Conservation (phyloP, 306 rosid genomes). For the Comarum palustre region DNA sequence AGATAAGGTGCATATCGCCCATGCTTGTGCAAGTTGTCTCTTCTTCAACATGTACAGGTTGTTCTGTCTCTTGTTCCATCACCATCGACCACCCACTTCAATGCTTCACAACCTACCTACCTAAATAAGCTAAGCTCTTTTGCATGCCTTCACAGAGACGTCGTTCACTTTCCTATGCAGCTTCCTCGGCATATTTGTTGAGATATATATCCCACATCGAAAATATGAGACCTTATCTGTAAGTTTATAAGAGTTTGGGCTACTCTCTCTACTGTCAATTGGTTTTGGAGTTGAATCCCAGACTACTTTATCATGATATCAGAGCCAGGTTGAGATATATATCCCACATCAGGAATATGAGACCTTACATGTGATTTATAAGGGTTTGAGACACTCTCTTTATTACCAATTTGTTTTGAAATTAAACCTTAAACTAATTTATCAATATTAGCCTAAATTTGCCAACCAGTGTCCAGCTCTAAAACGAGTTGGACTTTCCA, state of each 20-base stretch:
- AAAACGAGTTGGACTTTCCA: not conserved
- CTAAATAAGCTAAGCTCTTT: not conserved
- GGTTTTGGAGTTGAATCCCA: no score
- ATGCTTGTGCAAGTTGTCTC: not conserved
- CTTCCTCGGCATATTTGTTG: not conserved
- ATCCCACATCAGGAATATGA: no score
- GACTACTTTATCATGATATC: no score
- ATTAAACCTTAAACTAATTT: no score
- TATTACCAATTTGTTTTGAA: no score
- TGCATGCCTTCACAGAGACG: not conserved
- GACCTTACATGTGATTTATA: no score
- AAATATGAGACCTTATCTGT: no score
- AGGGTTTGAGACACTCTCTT: no score
- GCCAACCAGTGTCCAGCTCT: conserved; percentile 20
- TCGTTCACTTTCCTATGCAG: not conserved
- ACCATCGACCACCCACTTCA: not conserved
- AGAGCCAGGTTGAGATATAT: no score
- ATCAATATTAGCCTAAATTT: not conserved
- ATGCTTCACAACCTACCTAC: not conserved
- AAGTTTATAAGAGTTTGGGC: no score
- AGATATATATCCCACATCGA: no score
- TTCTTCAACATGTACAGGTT: not conserved
- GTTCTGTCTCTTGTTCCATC: not conserved
- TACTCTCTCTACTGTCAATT: no score
- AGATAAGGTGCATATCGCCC: not conserved